Evolutionary conservation across 345 rosid genomes (phyloP).

Genomic region (Lumnitzera racemosa): DNA sequence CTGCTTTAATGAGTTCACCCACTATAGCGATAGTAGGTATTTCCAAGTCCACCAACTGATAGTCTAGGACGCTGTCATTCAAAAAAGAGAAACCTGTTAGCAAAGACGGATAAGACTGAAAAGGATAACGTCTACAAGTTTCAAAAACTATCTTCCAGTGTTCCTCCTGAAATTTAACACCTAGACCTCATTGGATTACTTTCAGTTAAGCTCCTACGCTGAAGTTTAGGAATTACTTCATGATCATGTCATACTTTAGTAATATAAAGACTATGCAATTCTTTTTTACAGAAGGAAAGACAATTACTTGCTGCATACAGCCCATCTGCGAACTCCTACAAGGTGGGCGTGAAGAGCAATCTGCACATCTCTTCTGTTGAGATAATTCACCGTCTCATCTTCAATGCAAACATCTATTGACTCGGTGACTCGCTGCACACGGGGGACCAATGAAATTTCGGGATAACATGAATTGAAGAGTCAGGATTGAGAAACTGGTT

Average conservation of each 20-base stretch:
- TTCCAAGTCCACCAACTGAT: conserved; percentile 70
- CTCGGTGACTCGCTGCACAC: conserved; percentile 62
- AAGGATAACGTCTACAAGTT: no score
- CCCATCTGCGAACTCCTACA: conserved; percentile 73
- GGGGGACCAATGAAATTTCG: background rate
- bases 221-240: no score
- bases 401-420: conserved; percentile 87
- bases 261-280: no score
- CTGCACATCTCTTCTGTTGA: conserved; percentile 86
- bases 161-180: no score
- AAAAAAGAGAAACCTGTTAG: background rate
- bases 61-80: conserved; percentile 59
- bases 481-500: background rate
- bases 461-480: background rate
- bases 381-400: conserved; percentile 85
- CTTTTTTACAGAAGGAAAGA: conserved; percentile 1
- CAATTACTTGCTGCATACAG: conserved; percentile 86
- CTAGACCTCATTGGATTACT: no score
- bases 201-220: no score
- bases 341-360: conserved; percentile 87
- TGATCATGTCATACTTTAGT: no score
- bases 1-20: conserved; percentile 54
- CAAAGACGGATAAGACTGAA: background rate
- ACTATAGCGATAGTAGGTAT: conserved; percentile 66
- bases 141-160: no score